Conservation (phyloP, 202 grass and related monocot genomes). For the Dendrocalamus latiflorus region DNA sequence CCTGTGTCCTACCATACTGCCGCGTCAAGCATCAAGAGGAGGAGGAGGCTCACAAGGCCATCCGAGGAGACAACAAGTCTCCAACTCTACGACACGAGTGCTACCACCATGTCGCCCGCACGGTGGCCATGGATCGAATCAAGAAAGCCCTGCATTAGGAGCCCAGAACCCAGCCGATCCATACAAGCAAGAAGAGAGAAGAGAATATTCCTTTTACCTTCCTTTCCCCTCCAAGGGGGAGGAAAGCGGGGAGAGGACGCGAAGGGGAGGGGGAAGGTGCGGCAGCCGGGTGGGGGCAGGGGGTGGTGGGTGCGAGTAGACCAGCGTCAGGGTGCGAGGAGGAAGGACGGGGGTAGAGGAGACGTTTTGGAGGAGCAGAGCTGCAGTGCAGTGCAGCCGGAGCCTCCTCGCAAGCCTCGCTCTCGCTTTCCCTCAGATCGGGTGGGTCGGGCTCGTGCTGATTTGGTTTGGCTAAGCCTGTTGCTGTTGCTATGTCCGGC, state of each 20-base stretch:
- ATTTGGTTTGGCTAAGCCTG: neutral
- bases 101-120: neutral
- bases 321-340: neutral
- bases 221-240: too few relatives aligned
- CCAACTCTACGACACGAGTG: neutral
- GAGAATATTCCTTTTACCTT: neutral
- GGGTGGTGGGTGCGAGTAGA: neutral
- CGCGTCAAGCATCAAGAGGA: neutral
- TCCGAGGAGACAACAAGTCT: neutral
- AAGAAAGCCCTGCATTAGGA: neutral
- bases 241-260: neutral
- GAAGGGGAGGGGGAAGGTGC: neutral
- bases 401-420: neutral
- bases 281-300: too few relatives aligned
- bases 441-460: neutral
- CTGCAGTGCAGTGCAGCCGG: too few relatives aligned
- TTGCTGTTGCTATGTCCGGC: neutral
- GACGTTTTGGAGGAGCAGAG: neutral
- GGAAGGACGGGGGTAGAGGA: neutral
- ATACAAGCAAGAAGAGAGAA: neutral
- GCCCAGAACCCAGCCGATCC: constrained; percentile 3
- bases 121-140: constrained; percentile 4
- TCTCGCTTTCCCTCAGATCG: neutral
- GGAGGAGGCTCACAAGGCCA: neutral
- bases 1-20: neutral